Evolutionary conservation across 768 basidiomycete genomes (phyloP), one percentile per base, ranked within the genome.

Genomic region (Cyathus striatus): DNA sequence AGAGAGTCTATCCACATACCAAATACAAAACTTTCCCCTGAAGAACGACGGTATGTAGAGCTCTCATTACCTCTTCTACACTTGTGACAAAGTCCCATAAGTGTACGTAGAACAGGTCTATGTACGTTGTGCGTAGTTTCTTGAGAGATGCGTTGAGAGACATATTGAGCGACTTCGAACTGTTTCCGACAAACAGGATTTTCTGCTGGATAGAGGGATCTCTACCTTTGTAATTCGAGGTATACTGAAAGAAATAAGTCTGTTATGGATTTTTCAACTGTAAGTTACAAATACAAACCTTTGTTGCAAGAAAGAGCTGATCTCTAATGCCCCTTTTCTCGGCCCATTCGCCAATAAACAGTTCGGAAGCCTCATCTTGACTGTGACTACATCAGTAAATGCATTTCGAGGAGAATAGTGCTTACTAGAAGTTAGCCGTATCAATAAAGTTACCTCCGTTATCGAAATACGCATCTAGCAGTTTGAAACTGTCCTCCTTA

Each of bases 1-100:
- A n/a, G 13, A n/a, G n/a, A n/a, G n/a, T n/a, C n/a, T n/a, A n/a
- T n/a, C n/a, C n/a, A 26, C 57, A 45, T 48, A 65, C 65, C 10
- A 65, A 55, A 49, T 74, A 75, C 4, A 73, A 53, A 3, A 79
- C 75, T 48, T 80, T 78, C 14, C 78, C 72, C 23, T 63, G 52
- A 6, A 54, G 57, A 25, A 82, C 73, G 24, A 82, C 65, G 16
- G 65, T 58, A 47, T 82, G 74, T 5, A 83, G 60, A 6, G 64
- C 56, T 30, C 69, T 66, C 77, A 82, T 78, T 32, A 81, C 58
- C 56, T 83, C 79, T 51, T 75, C 71, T 38, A 81, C 62, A 9
- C 66, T 60, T 16, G 72, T 74, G 5, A 62, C 54, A 42, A 62
- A 74, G 51, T 80, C 78, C 77, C 76, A 75, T 58, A 61, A 70